phyloP scores from a whole-genome alignment of 1,284 basidiomycete genomes.

The Thecaphora frezii region DNA sequence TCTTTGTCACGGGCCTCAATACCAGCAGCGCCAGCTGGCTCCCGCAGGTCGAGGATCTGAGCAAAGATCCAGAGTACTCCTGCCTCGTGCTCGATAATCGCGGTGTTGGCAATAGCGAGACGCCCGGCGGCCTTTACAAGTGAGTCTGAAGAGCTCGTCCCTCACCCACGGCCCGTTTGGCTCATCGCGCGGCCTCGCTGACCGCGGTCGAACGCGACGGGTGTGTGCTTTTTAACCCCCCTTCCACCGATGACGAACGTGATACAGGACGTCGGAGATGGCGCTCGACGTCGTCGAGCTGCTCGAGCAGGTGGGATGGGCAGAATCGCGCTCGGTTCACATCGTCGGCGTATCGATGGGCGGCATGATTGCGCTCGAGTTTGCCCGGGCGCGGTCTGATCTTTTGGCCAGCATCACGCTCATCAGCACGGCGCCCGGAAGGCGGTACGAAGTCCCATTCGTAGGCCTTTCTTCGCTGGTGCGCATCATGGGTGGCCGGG shows the following conservation, averaged over 20 bases:
- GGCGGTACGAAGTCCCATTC: slow-evolving; percentile 19
- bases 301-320: slow-evolving; percentile 73
- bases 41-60: slow-evolving; percentile 58
- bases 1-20: slow-evolving; percentile 59
- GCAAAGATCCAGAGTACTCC: slow-evolving; percentile 61
- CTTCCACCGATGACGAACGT: not conserved
- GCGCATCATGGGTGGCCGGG: slow-evolving; percentile 58
- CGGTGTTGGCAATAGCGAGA: slow-evolving; percentile 76
- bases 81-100: slow-evolving; percentile 83
- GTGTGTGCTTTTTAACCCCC: too few species aligned
- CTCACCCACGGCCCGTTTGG: too few species aligned
- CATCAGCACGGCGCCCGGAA: slow-evolving; percentile 49
- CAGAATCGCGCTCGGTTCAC: slow-evolving; percentile 66
- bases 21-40: slow-evolving; percentile 60
- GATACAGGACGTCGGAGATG: slow-evolving; percentile 68
- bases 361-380: slow-evolving; percentile 73
- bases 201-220: too few species aligned
- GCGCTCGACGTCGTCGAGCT: slow-evolving; percentile 74
- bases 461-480: slow-evolving; percentile 59
- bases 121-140: slow-evolving; percentile 62
- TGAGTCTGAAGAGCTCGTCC: too few species aligned
- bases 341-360: slow-evolving; percentile 79
- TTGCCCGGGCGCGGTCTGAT: slow-evolving; percentile 37
- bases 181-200: too few species aligned
- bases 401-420: slow-evolving; percentile 37